Conservation (phyloP, 371 early-diverging fungal species). For the Rhizopus stolonifer region DNA sequence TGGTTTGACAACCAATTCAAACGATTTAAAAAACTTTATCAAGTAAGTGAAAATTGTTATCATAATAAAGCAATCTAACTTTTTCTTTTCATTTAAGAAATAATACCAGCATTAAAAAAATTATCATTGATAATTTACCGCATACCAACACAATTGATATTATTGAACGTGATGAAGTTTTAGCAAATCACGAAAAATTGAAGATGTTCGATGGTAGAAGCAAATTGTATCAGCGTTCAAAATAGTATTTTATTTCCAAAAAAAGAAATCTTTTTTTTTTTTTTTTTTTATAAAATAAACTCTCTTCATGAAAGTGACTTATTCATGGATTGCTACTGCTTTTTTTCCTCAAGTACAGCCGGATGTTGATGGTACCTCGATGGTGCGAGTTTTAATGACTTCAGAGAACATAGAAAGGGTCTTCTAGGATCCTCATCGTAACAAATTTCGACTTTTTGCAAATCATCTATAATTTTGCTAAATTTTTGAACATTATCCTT, state of each 20-base stretch:
- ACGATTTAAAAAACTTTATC: slow-evolving; percentile 7
- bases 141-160: neutral
- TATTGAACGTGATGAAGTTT: slow-evolving; percentile 1
- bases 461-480: neutral
- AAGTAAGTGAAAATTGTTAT: neutral
- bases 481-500: slow-evolving; percentile 1
- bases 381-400: neutral
- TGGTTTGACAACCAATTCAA: slow-evolving; percentile 19
- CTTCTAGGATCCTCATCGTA: neutral
- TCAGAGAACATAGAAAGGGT: slow-evolving; percentile 4
- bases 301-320: neutral
- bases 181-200: slow-evolving; percentile 1
- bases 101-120: neutral
- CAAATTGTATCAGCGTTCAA: slow-evolving; percentile 1
- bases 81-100: slow-evolving; percentile 1
- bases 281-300: neutral
- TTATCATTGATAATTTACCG: neutral
- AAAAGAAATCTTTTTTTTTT: no score
- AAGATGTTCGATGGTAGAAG: neutral
- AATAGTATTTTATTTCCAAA: neutral
- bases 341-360: neutral
- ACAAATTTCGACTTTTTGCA: neutral
- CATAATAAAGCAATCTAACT: neutral
- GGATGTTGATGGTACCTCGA: slow-evolving; percentile 2
- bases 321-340: no score